Percentiles rank a stretch among this genome's conserved stretches.
These are phyloP conservation scores for Verbascum thapsus DNA, from an alignment of 257 asterid species.

Conservation along the genomic window DNA sequence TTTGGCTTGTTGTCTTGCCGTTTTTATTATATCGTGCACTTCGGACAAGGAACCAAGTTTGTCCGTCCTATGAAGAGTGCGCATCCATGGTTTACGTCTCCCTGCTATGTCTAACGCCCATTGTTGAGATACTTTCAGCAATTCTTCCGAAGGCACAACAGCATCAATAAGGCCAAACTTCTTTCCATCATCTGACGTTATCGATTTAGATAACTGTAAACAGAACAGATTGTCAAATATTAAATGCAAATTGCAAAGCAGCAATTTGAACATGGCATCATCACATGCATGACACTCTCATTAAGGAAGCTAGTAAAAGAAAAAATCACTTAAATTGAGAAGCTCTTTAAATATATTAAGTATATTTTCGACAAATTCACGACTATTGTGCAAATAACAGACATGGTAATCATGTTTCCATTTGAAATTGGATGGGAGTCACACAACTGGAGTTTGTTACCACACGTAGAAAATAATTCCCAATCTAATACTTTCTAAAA, in stretches of 20 bases:
- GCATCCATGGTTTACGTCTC: slow-evolving; percentile 78
- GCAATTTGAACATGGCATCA: slow-evolving; percentile 10
- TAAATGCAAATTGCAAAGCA: slow-evolving; percentile 16
- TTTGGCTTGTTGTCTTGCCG: slow-evolving; percentile 73
- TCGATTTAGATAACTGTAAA: slow-evolving; percentile 75
- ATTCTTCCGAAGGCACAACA: slow-evolving; percentile 66
- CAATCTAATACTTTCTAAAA: no score
- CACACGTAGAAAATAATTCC: no score
- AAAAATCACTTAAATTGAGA: slow-evolving; percentile 5
- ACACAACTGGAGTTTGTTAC: slow-evolving; percentile 3
- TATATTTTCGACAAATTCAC: slow-evolving; percentile 7
- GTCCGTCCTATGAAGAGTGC: slow-evolving; percentile 83
- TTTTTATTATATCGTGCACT: slow-evolving; percentile 52
- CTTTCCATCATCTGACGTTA: slow-evolving; percentile 86
- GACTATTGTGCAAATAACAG: not conserved
- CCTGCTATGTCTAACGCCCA: slow-evolving; percentile 90
- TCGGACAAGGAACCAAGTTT: slow-evolving; percentile 80
- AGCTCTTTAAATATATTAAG: not conserved
- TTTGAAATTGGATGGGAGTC: slow-evolving; percentile 13
- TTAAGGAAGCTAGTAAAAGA: not conserved
- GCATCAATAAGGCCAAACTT: slow-evolving; percentile 88
- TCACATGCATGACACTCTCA: slow-evolving; percentile 19
- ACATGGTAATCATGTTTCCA: slow-evolving; percentile 3
- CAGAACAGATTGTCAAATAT: slow-evolving; percentile 14
- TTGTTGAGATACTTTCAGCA: slow-evolving; percentile 67